phyloP scores from a whole-genome alignment of 2,329 filamentous ascomycete species.

The Chaetomium strumarium region DNA sequence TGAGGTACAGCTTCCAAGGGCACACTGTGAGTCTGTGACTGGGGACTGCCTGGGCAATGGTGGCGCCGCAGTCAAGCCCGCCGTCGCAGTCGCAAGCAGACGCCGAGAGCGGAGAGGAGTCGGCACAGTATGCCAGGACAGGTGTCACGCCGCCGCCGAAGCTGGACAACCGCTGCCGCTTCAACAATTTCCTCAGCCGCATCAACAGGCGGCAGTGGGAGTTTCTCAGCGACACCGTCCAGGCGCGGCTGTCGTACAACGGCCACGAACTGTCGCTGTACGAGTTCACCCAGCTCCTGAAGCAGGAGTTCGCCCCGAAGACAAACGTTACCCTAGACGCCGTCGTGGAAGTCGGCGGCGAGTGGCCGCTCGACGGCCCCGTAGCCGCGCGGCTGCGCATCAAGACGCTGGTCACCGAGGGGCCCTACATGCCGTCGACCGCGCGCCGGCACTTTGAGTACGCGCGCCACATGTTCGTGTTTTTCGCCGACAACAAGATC shows the following conservation, averaged over 20 bases:
- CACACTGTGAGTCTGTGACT: too few species aligned
- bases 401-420: constrained; percentile 2
- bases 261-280: constrained; percentile 12
- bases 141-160: constrained; percentile 11
- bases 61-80: background rate
- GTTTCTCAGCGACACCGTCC: constrained; percentile 9
- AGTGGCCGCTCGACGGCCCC: constrained; percentile 2
- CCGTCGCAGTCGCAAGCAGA: background rate
- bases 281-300: constrained; percentile 13
- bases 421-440: background rate
- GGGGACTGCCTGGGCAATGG: too few species aligned
- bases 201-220: constrained; percentile 19
- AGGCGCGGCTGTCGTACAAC: constrained; percentile 14
- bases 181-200: constrained; percentile 16
- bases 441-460: constrained; percentile 10
- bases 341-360: constrained; percentile 9
- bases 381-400: constrained; percentile 17
- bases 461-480: constrained; percentile 17
- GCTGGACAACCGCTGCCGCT: constrained; percentile 13
- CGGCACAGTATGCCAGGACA: constrained; percentile 4
- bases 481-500: constrained; percentile 15
- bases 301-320: constrained; percentile 14
- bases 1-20: too few species aligned
- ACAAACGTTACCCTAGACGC: constrained; percentile 10
- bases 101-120: background rate